Percentiles rank a stretch among this genome's conserved stretches.
These are phyloP conservation scores for Wickerhamiella vanderwaltii DNA, from an alignment of 805 yeast genomes.

Conservation along the genomic window DNA sequence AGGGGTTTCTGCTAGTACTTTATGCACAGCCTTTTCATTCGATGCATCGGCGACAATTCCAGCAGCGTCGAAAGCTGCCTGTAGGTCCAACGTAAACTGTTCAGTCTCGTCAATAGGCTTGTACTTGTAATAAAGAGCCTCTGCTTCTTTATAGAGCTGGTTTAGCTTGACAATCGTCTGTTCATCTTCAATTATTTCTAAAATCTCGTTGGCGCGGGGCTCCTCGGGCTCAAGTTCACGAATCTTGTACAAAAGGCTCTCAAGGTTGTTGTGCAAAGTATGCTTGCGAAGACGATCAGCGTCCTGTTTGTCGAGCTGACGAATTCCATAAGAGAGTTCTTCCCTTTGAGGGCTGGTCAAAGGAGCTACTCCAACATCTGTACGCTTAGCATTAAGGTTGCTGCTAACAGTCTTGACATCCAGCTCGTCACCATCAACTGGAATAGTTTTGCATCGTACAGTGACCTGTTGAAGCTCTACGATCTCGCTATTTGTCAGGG, in stretches of 20 bases:
- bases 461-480: conserved; percentile 16
- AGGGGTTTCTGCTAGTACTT: neutral
- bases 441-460: conserved; percentile 17
- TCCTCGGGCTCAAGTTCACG: conserved; percentile 31
- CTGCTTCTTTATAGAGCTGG: conserved; percentile 15
- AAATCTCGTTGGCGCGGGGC: conserved; percentile 11
- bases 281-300: conserved; percentile 41
- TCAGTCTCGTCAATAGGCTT: conserved; percentile 7
- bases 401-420: conserved; percentile 14
- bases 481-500: conserved; percentile 16
- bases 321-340: conserved; percentile 37
- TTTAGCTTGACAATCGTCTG: conserved; percentile 16
- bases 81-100: conserved; percentile 3
- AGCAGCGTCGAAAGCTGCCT: neutral
- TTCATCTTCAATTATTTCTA: conserved; percentile 18
- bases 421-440: conserved; percentile 7
- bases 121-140: conserved; percentile 7
- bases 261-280: conserved; percentile 54
- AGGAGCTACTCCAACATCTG: conserved; percentile 36
- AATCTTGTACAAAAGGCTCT: conserved; percentile 57
- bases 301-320: conserved; percentile 43
- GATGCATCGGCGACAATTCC: neutral
- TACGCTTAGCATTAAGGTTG: conserved; percentile 22
- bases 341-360: conserved; percentile 38
- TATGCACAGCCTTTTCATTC: neutral